Conservation (phyloP, 129 eudicot genomes). For the Flaveria sonorensis region DNA sequence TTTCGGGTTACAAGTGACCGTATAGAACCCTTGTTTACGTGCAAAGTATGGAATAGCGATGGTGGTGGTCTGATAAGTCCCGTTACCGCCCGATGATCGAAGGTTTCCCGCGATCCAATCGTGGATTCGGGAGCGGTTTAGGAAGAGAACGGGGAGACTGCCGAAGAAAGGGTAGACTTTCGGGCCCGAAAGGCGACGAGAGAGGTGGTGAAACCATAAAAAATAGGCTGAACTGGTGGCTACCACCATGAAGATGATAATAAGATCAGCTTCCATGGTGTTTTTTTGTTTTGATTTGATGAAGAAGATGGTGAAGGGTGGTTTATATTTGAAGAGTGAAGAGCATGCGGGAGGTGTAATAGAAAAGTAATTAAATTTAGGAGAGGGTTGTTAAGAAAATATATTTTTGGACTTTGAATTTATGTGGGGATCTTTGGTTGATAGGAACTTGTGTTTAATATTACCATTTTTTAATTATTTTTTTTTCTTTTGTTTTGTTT, state of each 20-base stretch:
- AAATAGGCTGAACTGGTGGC: conserved; percentile 61
- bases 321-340: conserved; percentile 34
- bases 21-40: conserved; percentile 72
- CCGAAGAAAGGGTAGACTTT: conserved; percentile 67
- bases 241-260: conserved; percentile 39
- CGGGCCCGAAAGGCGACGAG: conserved; percentile 60
- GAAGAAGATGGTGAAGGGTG: conserved; percentile 22
- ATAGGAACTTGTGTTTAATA: conserved; percentile 35
- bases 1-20: conserved; percentile 79
- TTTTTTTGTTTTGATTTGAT: neutral
- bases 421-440: conserved; percentile 38
- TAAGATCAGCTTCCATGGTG: conserved; percentile 46
- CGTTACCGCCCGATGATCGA: conserved; percentile 37
- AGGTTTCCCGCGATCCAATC: conserved; percentile 84
- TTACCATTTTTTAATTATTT: neutral
- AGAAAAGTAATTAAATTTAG: conserved; percentile 38
- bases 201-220: conserved; percentile 67
- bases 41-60: conserved; percentile 73
- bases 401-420: conserved; percentile 33
- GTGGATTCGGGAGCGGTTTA: conserved; percentile 64
- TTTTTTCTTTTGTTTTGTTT: neutral
- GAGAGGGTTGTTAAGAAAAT: conserved; percentile 61
- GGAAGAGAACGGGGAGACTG: conserved; percentile 58
- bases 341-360: conserved; percentile 28
- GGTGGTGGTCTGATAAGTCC: conserved; percentile 79